Evolutionary conservation across 1,284 basidiomycete species (phyloP).

Genomic region (Amylostereum areolatum): DNA sequence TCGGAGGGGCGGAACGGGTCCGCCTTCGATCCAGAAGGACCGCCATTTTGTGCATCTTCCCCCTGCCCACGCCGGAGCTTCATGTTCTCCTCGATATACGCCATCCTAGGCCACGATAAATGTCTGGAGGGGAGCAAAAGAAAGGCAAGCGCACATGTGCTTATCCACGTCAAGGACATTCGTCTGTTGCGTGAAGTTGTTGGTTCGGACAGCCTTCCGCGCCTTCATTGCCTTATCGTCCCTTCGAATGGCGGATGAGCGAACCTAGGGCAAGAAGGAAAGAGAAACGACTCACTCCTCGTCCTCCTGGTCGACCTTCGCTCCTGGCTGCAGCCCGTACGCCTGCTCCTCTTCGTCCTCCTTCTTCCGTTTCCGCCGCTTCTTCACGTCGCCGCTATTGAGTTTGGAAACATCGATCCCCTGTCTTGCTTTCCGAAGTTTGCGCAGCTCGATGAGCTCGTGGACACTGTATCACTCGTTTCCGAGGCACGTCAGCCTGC

Average conservation of each 20-base stretch:
- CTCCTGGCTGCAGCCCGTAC: constrained; percentile 47
- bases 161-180: constrained; percentile 95
- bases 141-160: constrained; percentile 72
- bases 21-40: constrained; percentile 56
- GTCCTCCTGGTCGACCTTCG: constrained; percentile 32
- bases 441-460: constrained; percentile 83
- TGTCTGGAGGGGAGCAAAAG: neutral
- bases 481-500: constrained; percentile 8
- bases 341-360: constrained; percentile 39
- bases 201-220: constrained; percentile 71
- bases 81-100: constrained; percentile 93
- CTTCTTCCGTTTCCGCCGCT: constrained; percentile 52
- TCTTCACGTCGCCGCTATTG: constrained; percentile 77
- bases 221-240: constrained; percentile 64
- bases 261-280: neutral
- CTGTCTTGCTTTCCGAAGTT: constrained; percentile 65
- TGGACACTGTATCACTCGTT: constrained; percentile 44
- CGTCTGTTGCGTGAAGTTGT: constrained; percentile 97
- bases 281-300: constrained; percentile 45
- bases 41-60: constrained; percentile 34
- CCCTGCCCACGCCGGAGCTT: constrained; percentile 64
- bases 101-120: constrained; percentile 68
- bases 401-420: constrained; percentile 87
- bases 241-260: constrained; percentile 24
- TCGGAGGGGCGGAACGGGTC: constrained; percentile 80